Base-by-base conservation (phyloP, 2,329 filamentous ascomycete genomes). In the Grosmannia clavigera region DNA sequence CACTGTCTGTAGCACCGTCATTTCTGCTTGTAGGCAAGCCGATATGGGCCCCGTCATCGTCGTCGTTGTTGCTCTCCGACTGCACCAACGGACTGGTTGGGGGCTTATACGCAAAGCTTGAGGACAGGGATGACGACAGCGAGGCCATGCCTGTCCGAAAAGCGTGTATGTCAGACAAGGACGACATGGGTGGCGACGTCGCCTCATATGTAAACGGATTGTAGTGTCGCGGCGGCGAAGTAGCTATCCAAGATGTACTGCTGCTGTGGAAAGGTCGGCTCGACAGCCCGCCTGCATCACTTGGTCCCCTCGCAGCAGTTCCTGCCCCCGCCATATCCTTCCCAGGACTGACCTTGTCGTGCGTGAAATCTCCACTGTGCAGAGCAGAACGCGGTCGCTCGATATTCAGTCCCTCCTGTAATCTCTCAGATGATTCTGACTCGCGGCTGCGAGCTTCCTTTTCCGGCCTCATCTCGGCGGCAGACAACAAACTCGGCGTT, bases 21-120 rank as follows among this genome's bases (percentile, higher is more conserved):
- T 72, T 68, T 46, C 73, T 72, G 60, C 81, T 76, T 59, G 79
- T 71, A 25, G 76, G 76, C 64, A 81, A 76, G 2, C 82, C 77
- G 55, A 87, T 76, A 61, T 57, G 29, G 22, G 40, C 33, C 5
- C 35, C 58, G 19, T 22, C 54, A 35, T 62, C 54, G 12, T 56
- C 61, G 65, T 94, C 90, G 7, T 90, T 86, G 65, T 92, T 94
- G 73, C 86, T 95, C 67, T 90, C 84, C 51, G 91, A 90, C 68
- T 96, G 86, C 0, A 95, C 92, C 12, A 99, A 77, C 16, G 94
- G 94, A 67, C 92, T 97, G 2, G 94, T 97, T 0, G 94, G 92
- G 2, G 89, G 83, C 72, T 92, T 87, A 63, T 95, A 87, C 38
- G 88, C 80, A 70, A 96, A 96, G 66, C 84, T 91, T 2, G 85